Conservation (phyloP, 108 stramenopile genomes). For the Skeletonema costatum region DNA sequence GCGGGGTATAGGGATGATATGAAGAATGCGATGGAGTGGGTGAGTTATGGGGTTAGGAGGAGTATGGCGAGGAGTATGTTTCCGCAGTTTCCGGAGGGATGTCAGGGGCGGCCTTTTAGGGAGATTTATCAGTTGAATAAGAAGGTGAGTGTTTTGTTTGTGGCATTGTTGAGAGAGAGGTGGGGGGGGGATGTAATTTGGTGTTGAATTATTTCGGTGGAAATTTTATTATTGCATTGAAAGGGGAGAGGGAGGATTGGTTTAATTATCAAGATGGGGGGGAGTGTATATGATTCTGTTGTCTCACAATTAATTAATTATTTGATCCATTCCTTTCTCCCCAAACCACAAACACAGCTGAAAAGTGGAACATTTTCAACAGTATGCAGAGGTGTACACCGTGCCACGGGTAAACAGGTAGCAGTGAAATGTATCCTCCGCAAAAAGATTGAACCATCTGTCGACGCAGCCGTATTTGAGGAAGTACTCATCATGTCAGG, state of each 20-base stretch:
- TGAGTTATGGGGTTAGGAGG: constrained; percentile 61
- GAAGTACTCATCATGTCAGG: constrained; percentile 93
- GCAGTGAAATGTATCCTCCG: constrained; percentile 91
- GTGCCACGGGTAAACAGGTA: constrained; percentile 83
- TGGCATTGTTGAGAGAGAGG: neutral
- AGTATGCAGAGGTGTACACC: constrained; percentile 86
- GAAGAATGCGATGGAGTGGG: constrained; percentile 52
- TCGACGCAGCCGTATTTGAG: constrained; percentile 89
- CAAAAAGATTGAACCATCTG: constrained; percentile 82
- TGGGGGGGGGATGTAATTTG: neutral
- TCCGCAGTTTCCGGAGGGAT: constrained; percentile 84
- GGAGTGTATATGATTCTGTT: neutral
- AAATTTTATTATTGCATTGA: neutral
- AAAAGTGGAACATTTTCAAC: constrained; percentile 91
- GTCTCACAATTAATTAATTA: neutral
- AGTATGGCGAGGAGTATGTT: constrained; percentile 79
- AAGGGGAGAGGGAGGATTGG: neutral
- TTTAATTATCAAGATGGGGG: neutral
- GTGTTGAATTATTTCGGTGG: no score
- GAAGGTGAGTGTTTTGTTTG: constrained; percentile 61
- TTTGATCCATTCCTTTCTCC: neutral
- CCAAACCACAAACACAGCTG: constrained; percentile 45
- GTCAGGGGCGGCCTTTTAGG: constrained; percentile 79
- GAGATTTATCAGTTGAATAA: constrained; percentile 91
- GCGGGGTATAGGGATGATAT: constrained; percentile 39